These are phyloP conservation scores for Lepidium aucheri DNA, from an alignment of 345 rosid species.

Conservation along the genomic window DNA sequence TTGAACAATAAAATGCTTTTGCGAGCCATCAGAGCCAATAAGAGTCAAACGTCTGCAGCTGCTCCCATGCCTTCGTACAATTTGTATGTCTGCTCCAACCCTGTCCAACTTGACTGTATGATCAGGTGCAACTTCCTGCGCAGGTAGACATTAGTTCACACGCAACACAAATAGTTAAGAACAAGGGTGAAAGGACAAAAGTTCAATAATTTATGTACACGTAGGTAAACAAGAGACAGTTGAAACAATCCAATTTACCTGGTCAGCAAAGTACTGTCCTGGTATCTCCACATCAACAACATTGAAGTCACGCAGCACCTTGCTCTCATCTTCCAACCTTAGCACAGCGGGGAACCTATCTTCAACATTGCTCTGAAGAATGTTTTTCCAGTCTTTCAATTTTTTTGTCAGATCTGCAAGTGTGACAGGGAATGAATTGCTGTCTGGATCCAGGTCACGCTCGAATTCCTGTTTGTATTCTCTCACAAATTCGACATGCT, in stretches of 20 bases:
- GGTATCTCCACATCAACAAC: conserved; percentile 99
- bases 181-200: not conserved
- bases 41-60: conserved; percentile 91
- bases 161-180: not conserved
- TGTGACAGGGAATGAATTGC: conserved; percentile 77
- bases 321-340: conserved; percentile 93
- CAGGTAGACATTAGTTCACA: not conserved
- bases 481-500: conserved; percentile 94
- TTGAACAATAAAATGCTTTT: conserved; percentile 89
- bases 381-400: conserved; percentile 90
- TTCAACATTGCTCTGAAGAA: conserved; percentile 96
- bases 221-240: not conserved
- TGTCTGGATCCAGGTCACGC: conserved; percentile 90
- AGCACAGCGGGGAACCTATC: conserved; percentile 87
- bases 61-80: conserved; percentile 98
- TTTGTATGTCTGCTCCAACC: conserved; percentile 92
- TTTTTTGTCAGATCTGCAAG: conserved; percentile 79
- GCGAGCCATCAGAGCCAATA: conserved; percentile 96
- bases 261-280: conserved; percentile 93
- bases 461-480: conserved; percentile 98
- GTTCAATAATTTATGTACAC: not conserved
- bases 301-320: conserved; percentile 81
- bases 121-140: conserved; percentile 87
- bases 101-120: conserved; percentile 87
- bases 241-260: conserved; percentile 39